phyloP scores from a whole-genome alignment of 305 asterid genomes.

The Stenogyne calaminthoides region DNA sequence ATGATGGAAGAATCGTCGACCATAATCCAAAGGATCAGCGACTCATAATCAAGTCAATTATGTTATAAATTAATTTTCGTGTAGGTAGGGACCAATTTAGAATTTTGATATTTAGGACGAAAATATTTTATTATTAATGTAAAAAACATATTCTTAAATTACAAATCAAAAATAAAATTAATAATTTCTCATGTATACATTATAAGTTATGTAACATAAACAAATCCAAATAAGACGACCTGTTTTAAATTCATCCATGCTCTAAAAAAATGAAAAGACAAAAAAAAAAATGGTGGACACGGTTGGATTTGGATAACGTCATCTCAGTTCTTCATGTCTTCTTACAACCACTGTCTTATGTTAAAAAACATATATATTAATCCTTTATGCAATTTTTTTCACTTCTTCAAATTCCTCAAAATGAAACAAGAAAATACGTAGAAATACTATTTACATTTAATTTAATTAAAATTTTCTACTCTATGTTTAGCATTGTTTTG shows the following conservation, averaged over 20 bases:
- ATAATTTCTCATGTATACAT: too few species aligned
- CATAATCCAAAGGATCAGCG: too few species aligned
- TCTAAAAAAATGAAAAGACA: constrained; percentile 6
- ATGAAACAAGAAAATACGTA: not conserved
- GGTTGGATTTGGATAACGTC: constrained; percentile 31
- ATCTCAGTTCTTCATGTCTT: constrained; percentile 18
- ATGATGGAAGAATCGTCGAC: too few species aligned
- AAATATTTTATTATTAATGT: too few species aligned
- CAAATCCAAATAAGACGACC: too few species aligned
- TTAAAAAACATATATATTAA: not conserved
- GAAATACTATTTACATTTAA: not conserved
- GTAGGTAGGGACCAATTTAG: not conserved
- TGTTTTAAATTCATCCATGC: not conserved
- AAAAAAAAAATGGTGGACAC: constrained; percentile 28
- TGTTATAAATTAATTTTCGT: too few species aligned
- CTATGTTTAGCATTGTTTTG: not conserved
- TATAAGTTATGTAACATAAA: too few species aligned
- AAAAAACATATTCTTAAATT: too few species aligned
- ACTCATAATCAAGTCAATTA: not conserved
- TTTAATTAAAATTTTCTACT: not conserved
- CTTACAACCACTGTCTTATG: not conserved
- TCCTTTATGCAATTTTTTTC: not conserved
- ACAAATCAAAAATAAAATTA: too few species aligned
- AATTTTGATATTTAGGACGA: not conserved
- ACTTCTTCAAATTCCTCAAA: not conserved